These are phyloP conservation scores for Cystobasidium slooffiae DNA, from an alignment of 1,284 basidiomycete genomes.

Conservation along the genomic window DNA sequence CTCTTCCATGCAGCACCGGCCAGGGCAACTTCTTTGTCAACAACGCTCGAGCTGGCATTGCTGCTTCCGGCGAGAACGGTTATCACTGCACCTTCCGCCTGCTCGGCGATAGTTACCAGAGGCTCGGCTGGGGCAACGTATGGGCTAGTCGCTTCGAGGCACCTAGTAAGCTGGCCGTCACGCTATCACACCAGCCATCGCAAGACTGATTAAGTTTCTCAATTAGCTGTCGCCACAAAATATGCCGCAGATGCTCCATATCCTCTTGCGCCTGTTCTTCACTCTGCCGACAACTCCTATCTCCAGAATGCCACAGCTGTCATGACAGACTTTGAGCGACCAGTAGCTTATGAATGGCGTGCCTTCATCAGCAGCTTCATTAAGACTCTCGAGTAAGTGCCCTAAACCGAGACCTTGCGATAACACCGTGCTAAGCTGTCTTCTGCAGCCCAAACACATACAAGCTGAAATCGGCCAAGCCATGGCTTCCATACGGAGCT, in stretches of 20 bases:
- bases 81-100: constrained; percentile 38
- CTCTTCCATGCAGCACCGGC: constrained; percentile 3
- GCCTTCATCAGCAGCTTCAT: constrained; percentile 45
- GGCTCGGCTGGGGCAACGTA: constrained; percentile 29
- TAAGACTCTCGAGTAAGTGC: constrained; percentile 42
- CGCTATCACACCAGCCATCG: not conserved
- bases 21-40: constrained; percentile 32
- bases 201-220: too few relatives aligned
- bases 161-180: constrained; percentile 18
- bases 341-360: constrained; percentile 45
- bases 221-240: constrained; percentile 39
- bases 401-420: not conserved
- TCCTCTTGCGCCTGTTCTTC: constrained; percentile 42
- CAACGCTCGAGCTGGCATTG: constrained; percentile 27
- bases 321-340: constrained; percentile 40
- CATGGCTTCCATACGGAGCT: constrained; percentile 44
- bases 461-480: constrained; percentile 35
- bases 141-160: constrained; percentile 47
- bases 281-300: constrained; percentile 46
- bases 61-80: constrained; percentile 31
- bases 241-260: constrained; percentile 21
- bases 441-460: constrained; percentile 43
- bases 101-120: constrained; percentile 22
- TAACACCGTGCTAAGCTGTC: not conserved
- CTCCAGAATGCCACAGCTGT: constrained; percentile 45